Evolutionary conservation across 2,329 filamentous ascomycete species (phyloP), one percentile per base, ranked within the genome.

Genomic region (Fusarium luffae): DNA sequence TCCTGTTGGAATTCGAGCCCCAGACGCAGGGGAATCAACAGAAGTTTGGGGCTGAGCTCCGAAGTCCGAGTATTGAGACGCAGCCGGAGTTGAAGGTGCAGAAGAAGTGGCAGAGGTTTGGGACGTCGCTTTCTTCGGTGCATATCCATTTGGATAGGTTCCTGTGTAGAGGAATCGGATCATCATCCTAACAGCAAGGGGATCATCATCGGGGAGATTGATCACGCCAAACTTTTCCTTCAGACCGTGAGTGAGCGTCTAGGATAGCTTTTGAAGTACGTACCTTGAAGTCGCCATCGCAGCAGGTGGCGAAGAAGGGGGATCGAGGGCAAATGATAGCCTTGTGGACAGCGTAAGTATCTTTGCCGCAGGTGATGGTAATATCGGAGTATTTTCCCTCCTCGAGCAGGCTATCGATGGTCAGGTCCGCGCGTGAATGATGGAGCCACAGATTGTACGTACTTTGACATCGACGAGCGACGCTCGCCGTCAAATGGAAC

Each of bases 151-250:
- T 5, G 23, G 6, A 3, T 27, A 70, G 16, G 40, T 14, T 0
- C 59, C 40, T 5, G 30, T 25, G 18, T 71, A 71, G 0, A 71
- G 28, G 16, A 63, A 69, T 2, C 27, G 6, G 0, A 71, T 11
- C 61, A 69, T 69, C 14, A 54, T 56, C 1, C 40, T 52, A 0
- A 71, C 65, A 1, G 66, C 52, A 0, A 28, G 4, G 0, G 55
- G 41, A 12, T 71, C 61, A 3, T 71, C 61, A 0, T 64, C 61
- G 0, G 49, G 43, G 1, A 71, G 59, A 1, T 67, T 1, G 19
- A 71, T 67, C 8, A n/a, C 27, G 0, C 37, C 23, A 3, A 46
- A 63, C 5, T 21, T 19, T 21, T 59, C 66, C 68, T 23, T 23
- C n/a, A 23, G 21, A n/a, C n/a, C n/a, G n/a, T n/a, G n/a, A n/a